Evolutionary conservation across 305 asterid species (phyloP).

Genomic region (Rubia tinctorum): DNA sequence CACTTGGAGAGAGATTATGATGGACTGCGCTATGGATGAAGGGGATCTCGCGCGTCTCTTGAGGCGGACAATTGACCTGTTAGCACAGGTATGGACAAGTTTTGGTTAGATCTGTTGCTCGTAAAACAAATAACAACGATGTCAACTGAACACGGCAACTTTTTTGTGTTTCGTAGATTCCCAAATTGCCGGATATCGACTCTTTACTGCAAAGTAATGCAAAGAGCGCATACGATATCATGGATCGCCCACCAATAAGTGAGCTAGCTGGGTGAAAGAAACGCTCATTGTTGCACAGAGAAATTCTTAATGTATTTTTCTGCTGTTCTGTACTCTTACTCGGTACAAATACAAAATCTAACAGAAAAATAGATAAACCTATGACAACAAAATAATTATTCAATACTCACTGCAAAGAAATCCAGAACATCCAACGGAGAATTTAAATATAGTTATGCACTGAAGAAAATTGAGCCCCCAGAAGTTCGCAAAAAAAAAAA

Average conservation of each 20-base stretch:
- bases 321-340: no score
- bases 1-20: slow-evolving; percentile 97
- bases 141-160: neutral
- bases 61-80: slow-evolving; percentile 81
- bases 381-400: neutral
- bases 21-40: slow-evolving; percentile 99
- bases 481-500: neutral
- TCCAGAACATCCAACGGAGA: neutral
- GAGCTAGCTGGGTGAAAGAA: slow-evolving; percentile 67
- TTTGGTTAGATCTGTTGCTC: neutral
- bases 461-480: neutral
- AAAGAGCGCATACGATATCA: slow-evolving; percentile 74
- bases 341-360: neutral
- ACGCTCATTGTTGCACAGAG: no score
- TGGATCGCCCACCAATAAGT: slow-evolving; percentile 99
- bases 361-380: neutral
- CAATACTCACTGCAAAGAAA: neutral
- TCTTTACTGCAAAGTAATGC: slow-evolving; percentile 79
- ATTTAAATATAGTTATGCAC: neutral
- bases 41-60: slow-evolving; percentile 97
- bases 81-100: slow-evolving; percentile 67
- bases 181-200: slow-evolving; percentile 87
- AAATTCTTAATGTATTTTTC: no score
- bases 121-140: neutral
- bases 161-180: slow-evolving; percentile 46